Base-by-base conservation (phyloP, 164 flowering plant species). In the Kalanchoe fedtschenkoi region DNA sequence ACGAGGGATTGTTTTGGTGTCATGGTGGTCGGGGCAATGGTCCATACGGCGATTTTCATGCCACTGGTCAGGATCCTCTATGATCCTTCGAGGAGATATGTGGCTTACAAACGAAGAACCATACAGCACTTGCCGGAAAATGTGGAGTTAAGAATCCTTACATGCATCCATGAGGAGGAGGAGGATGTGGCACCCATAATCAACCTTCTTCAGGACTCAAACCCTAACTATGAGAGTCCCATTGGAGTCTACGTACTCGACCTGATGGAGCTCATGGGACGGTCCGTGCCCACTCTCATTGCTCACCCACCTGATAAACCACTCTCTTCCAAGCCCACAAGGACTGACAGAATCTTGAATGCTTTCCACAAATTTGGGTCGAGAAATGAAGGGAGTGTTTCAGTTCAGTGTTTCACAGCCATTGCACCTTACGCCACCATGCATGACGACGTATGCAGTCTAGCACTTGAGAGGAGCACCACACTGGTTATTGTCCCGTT, bases 401-500 rank as follows among this genome's bases (percentile, higher is more conserved):
- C 43, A 2, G 46, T 71, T 19, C 60, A 72, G 13, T 44, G 43
- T n/a, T 79, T 65, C 66, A 78, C 75, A 0, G 51, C 75, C 6
- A 38, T 76, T 7, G 53, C 88, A 0, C 75, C 91, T 5, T 81
- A 62, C 38, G 69, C 47, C 1, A 71, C 71, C n/a, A 81, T 83
- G 79, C 77, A 81, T 65, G 67, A 78, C 13, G 84, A 83, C 8
- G 62, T 83, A 1, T 80, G 84, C 64, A 24, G 32, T 0, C 64
- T 81, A 0, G 85, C 84, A 0, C 21, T 61, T 5, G 71, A 76
- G 51, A 80, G 69, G 66, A 62, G 62, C 19, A 60, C 65, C 0
- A 9, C 71, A 21, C 19, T 84, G 1, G 57, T 84, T 15, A 62
- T 84, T 19, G n/a, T 82, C n/a, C 88, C 93, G 0, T 84, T 70